Evolutionary conservation across 1,284 basidiomycete species (phyloP).

Genomic region (Rhodotorula mucilaginosa): DNA sequence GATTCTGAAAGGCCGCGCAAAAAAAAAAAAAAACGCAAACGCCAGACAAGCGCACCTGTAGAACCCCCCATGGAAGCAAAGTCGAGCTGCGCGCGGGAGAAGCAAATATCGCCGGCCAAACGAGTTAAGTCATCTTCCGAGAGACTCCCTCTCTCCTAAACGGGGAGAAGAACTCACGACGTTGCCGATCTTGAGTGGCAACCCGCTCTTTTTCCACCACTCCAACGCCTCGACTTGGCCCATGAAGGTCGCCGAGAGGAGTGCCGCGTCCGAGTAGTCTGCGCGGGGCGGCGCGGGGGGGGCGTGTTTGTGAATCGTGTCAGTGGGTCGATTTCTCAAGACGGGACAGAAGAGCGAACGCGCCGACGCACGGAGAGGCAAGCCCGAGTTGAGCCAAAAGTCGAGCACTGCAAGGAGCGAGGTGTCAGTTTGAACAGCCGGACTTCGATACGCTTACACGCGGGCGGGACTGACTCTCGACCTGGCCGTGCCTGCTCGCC

Average conservation of each 20-base stretch:
- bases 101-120: too few relatives aligned
- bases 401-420: conserved; percentile 57
- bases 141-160: conserved; percentile 56
- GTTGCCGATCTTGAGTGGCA: conserved; percentile 71
- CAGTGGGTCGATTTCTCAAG: too few relatives aligned
- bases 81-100: conserved; percentile 13
- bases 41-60: conserved; percentile 7
- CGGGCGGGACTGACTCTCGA: conserved; percentile 49
- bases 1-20: neutral
- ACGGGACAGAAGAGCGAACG: too few relatives aligned
- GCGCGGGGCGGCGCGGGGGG: conserved; percentile 42
- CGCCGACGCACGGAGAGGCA: conserved; percentile 24
- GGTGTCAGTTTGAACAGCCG: neutral
- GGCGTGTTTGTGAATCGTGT: too few relatives aligned
- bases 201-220: conserved; percentile 66
- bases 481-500: conserved; percentile 69
- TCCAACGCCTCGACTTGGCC: conserved; percentile 68
- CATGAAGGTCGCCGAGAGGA: conserved; percentile 70
- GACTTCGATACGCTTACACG: too few relatives aligned
- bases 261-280: conserved; percentile 69
- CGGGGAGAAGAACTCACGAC: conserved; percentile 47
- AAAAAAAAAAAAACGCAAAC: neutral
- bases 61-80: conserved; percentile 35
- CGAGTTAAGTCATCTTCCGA: conserved; percentile 62
- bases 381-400: conserved; percentile 66